Evolutionary conservation across 2,329 filamentous ascomycete genomes (phyloP).

Genomic region (Pezicula rhizophila): DNA sequence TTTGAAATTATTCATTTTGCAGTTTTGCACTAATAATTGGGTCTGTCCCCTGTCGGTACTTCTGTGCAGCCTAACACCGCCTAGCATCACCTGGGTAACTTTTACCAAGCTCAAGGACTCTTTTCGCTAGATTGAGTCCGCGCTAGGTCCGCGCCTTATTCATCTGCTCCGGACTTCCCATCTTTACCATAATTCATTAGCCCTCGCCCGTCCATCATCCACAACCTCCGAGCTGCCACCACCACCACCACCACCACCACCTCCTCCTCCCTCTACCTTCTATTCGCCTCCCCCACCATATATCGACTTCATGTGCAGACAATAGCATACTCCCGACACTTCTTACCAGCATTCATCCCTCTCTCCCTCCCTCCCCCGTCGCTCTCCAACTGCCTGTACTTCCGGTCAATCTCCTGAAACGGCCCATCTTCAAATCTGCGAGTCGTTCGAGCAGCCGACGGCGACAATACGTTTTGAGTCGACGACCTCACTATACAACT

Average conservation of each 20-base stretch:
- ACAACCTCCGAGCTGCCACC: neutral
- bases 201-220: neutral
- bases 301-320: conserved; percentile 25
- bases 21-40: too few species aligned
- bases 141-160: too few species aligned
- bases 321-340: conserved; percentile 17
- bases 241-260: conserved; percentile 7
- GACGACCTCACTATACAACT: conserved; percentile 2
- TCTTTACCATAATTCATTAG: too few species aligned
- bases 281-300: conserved; percentile 4
- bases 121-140: too few species aligned
- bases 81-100: too few species aligned
- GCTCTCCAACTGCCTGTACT: conserved; percentile 2
- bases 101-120: too few species aligned
- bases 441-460: neutral
- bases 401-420: conserved; percentile 4
- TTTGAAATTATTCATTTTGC: too few species aligned
- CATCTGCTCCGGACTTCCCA: too few species aligned
- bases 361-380: conserved; percentile 4
- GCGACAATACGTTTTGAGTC: conserved; percentile 3
- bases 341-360: conserved; percentile 12
- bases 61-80: too few species aligned
- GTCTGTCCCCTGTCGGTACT: too few species aligned
- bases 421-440: neutral
- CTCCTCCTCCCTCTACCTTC: conserved; percentile 1